Percentiles rank a stretch among this genome's conserved stretches.
phyloP scores from a whole-genome alignment of 177 flowering plant genomes.

The Tripterygium wilfordii region DNA sequence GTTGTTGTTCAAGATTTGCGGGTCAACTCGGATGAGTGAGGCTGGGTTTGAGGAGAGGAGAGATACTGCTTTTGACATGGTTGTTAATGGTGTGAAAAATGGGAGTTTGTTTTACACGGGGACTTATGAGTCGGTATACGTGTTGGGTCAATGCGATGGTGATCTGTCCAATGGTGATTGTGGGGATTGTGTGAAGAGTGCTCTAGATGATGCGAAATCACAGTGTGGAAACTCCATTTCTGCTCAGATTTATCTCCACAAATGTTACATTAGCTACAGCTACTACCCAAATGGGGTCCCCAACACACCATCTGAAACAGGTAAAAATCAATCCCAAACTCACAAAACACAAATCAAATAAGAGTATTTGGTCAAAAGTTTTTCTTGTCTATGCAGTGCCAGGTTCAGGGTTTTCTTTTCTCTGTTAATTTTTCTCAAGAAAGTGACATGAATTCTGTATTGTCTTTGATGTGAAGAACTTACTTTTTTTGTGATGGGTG shows the following conservation, averaged over 20 bases:
- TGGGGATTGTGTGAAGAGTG: slow-evolving; percentile 28
- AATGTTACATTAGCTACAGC: slow-evolving; percentile 44
- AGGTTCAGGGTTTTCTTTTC: too few species aligned
- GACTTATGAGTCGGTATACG: slow-evolving; percentile 20
- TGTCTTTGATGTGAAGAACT: too few species aligned
- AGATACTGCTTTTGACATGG: slow-evolving; percentile 31
- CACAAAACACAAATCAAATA: too few species aligned
- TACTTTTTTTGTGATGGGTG: too few species aligned
- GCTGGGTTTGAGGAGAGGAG: slow-evolving; percentile 37
- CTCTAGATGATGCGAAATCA: slow-evolving; percentile 9
- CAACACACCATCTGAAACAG: slow-evolving; percentile 21
- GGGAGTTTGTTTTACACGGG: slow-evolving; percentile 44
- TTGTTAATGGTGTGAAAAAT: slow-evolving; percentile 35
- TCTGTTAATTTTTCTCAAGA: too few species aligned
- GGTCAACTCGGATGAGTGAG: slow-evolving; percentile 23
- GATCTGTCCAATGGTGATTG: slow-evolving; percentile 22
- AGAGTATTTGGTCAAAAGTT: too few species aligned
- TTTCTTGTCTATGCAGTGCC: too few species aligned
- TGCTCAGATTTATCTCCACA: slow-evolving; percentile 36
- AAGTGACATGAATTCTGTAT: too few species aligned
- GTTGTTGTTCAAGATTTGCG: slow-evolving; percentile 46
- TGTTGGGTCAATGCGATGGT: slow-evolving; percentile 42
- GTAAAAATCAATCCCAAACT: slow-evolving; percentile 13
- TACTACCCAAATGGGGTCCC: slow-evolving; percentile 48
- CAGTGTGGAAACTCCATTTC: slow-evolving; percentile 33